These are phyloP conservation scores for Dalbergia oliveri DNA, from an alignment of 306 rosid species.

Conservation along the genomic window DNA sequence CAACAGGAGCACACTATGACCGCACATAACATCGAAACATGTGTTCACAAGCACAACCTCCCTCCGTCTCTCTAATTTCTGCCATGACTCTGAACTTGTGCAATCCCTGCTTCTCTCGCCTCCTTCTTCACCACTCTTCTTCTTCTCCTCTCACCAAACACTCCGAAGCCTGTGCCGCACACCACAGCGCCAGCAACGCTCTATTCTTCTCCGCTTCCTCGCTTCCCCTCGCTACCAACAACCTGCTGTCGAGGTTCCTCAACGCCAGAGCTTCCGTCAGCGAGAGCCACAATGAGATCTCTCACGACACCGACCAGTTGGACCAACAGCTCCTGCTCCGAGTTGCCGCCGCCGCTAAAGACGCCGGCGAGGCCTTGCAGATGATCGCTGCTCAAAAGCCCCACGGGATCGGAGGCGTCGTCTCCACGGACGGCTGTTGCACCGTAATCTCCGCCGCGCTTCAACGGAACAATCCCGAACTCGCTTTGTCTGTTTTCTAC, in stretches of 20 bases:
- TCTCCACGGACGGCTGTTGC: conserved; percentile 66
- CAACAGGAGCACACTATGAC: too few relatives aligned
- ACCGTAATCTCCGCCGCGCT: conserved; percentile 73
- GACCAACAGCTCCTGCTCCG: conserved; percentile 55
- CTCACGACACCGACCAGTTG: conserved; percentile 52
- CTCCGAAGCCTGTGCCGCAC: conserved; percentile 30
- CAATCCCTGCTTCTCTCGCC: conserved; percentile 61
- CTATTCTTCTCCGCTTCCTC: conserved; percentile 34
- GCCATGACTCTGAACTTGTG: conserved; percentile 65
- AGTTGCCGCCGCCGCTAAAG: conserved; percentile 58
- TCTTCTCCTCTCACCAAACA: conserved; percentile 35
- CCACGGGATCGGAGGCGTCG: conserved; percentile 53
- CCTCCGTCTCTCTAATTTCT: background rate
- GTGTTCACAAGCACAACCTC: background rate
- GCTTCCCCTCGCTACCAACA: conserved; percentile 27
- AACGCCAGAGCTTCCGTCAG: conserved; percentile 62
- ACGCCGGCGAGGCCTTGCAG: conserved; percentile 66
- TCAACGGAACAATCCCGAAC: conserved; percentile 69
- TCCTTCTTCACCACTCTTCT: conserved; percentile 51
- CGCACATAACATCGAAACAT: background rate
- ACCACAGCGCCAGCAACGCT: conserved; percentile 12
- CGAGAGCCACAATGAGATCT: conserved; percentile 59
- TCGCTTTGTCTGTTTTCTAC: conserved; percentile 83
- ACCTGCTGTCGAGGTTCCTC: conserved; percentile 29
- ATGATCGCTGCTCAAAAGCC: conserved; percentile 58